phyloP scores from a whole-genome alignment of 371 early-diverging fungal genomes.

The Blastocladiella emersonii region DNA sequence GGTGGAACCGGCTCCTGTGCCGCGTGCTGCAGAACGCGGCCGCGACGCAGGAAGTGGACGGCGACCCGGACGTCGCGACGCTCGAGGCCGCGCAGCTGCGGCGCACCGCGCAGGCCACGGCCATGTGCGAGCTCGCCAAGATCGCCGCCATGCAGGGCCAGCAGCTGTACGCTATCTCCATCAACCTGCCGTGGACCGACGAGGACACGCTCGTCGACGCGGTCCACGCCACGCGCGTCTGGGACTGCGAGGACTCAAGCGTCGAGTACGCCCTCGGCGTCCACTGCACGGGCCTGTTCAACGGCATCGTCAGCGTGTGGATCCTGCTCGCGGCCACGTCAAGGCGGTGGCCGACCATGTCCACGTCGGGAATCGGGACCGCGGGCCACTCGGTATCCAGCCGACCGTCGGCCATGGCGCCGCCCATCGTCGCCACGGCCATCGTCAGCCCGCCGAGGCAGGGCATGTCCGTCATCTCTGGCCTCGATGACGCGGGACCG shows the following conservation, averaged over 20 bases:
- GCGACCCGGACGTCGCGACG: background rate
- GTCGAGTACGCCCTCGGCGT: background rate
- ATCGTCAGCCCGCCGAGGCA: too few relatives aligned
- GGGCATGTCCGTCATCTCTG: too few relatives aligned
- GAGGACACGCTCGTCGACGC: background rate
- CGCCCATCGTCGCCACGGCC: too few relatives aligned
- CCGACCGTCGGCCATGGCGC: too few relatives aligned
- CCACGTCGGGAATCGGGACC: too few relatives aligned
- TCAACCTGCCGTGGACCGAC: background rate
- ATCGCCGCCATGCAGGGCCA: background rate
- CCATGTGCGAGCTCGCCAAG: background rate
- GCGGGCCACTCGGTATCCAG: too few relatives aligned
- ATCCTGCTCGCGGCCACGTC: background rate
- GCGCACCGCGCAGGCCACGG: background rate
- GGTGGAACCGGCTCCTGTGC: conserved; percentile 4
- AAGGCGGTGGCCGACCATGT: background rate
- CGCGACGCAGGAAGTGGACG: background rate
- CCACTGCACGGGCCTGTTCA: background rate
- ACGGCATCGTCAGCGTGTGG: conserved; percentile 2
- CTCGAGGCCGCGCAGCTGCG: background rate
- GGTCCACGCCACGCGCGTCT: background rate
- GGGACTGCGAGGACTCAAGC: background rate
- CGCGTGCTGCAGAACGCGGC: background rate
- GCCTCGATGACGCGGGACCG: too few relatives aligned
- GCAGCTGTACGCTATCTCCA: background rate